A percentile compares a stretch with the other conserved stretches of the same genome.
Conservation (phyloP, 345 rosid genomes). For the Citrus inodora region DNA sequence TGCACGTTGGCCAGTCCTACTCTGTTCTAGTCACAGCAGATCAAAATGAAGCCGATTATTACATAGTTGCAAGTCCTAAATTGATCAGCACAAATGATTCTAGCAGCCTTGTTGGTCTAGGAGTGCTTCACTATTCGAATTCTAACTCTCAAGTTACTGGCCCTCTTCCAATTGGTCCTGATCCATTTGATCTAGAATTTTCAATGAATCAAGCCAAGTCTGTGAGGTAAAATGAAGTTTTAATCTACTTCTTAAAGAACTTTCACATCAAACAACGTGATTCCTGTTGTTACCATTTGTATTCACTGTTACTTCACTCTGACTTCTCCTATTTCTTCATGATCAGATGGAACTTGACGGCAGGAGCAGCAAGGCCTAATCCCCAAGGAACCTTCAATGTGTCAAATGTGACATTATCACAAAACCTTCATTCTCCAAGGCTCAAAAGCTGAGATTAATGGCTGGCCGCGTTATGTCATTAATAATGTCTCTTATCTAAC, state of each 20-base stretch:
- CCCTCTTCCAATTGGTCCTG: conserved; percentile 40
- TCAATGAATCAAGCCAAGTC: conserved; percentile 42
- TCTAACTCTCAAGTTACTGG: conserved; percentile 19
- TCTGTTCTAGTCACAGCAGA: conserved; percentile 42
- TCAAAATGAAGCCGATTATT: conserved; percentile 35
- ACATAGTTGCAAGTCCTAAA: conserved; percentile 42
- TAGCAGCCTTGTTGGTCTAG: conserved; percentile 24
- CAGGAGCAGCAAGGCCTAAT: conserved; percentile 67
- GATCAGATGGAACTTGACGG: conserved; percentile 52
- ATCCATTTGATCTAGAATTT: conserved; percentile 33
- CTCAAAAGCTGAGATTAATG: conserved; percentile 20
- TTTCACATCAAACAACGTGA: too few relatives aligned
- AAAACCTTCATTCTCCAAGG: conserved; percentile 37
- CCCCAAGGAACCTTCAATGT: conserved; percentile 64
- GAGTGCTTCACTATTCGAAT: conserved; percentile 35
- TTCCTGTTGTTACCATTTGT: too few relatives aligned
- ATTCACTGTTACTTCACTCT: background rate
- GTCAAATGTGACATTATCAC: conserved; percentile 40
- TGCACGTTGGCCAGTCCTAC: conserved; percentile 50
- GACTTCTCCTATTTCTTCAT: background rate
- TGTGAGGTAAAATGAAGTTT: conserved; percentile 23
- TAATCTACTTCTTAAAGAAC: too few relatives aligned
- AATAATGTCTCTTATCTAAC: conserved; percentile 44
- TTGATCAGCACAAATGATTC: conserved; percentile 9
- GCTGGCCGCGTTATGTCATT: conserved; percentile 18